Conservation (phyloP, 805 yeast genomes). For the Nakazawaea holstii region DNA sequence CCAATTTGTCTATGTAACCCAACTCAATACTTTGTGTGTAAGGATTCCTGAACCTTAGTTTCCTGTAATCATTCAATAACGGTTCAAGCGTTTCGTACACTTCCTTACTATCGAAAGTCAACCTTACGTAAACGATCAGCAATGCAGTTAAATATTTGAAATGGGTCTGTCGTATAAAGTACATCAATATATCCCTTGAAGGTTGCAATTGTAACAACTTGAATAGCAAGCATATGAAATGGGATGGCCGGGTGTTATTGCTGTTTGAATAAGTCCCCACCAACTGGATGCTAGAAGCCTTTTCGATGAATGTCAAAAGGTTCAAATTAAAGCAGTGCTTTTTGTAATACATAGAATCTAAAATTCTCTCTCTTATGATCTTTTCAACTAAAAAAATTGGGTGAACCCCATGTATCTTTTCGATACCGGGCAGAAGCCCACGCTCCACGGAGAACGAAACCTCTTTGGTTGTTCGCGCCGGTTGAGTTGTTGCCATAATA, state of each 20-base stretch:
- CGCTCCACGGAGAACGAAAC: conserved; percentile 23
- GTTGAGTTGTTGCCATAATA: neutral
- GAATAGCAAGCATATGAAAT: conserved; percentile 71
- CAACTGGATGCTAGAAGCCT: conserved; percentile 35
- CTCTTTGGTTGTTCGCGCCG: neutral
- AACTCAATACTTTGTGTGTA: conserved; percentile 32
- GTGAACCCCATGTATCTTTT: conserved; percentile 36
- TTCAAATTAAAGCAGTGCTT: conserved; percentile 46
- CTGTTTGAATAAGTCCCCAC: conserved; percentile 39
- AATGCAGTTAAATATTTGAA: conserved; percentile 77
- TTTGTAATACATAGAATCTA: conserved; percentile 56
- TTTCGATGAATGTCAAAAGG: conserved; percentile 38
- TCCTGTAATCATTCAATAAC: conserved; percentile 60
- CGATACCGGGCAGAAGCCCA: conserved; percentile 24
- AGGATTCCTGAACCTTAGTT: conserved; percentile 46
- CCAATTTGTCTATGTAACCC: conserved; percentile 66
- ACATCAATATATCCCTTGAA: conserved; percentile 43
- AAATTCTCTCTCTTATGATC: conserved; percentile 50
- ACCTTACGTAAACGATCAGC: conserved; percentile 57
- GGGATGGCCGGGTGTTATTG: conserved; percentile 53
- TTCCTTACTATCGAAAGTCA: conserved; percentile 36
- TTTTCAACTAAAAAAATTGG: conserved; percentile 51
- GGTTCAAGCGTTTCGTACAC: conserved; percentile 51
- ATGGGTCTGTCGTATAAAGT: conserved; percentile 53
- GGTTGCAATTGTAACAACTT: conserved; percentile 79